Evolutionary conservation across 169 alveolate species (phyloP), one percentile per base, ranked within the genome.

Genomic region (Cryptosporidium bovis): DNA sequence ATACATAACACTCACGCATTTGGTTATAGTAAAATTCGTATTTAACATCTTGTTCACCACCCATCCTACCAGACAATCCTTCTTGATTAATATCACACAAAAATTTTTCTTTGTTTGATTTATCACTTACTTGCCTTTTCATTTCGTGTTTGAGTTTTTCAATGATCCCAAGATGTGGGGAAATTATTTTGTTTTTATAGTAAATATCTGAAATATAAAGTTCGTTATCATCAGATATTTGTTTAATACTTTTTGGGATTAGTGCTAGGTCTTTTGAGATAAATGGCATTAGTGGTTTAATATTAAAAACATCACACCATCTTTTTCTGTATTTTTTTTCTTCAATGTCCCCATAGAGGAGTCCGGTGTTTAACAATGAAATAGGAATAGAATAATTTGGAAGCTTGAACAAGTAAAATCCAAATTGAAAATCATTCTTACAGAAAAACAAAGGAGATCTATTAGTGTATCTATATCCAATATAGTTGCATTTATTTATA

Each of bases 241-340:
- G 48, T 40, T 40, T 40, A 40, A 8, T 40, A 12, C 36, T 51
- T 29, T 29, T 55, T 69, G 83, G 83, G 20, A 69, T 77, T 31
- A 77, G 16, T 56, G 87, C 87, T 6, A 77, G 51, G 46, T 77
- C 44, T 34, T 77, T 77, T 10, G 87, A 24, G 1, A 77, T 77
- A 13, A 60, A 62, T 20, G 87, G 87, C 51, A 56, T 77, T 40
- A 60, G 18, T 3, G 83, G 83, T 10, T 77, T 60, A 60, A 77
- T 77, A 77, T 77, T 77, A 5, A 77, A 24, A 58, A 77, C 46
- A 60, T 77, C 34, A 18, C 50, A 77, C 87, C 87, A 77, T 5
- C 36, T 51, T 46, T 62, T 77, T 77, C 87, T 56, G 10, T 58
- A 20, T 62, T 7, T 62, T 34, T 62, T 62, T 13, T 62, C 67